Evolutionary conservation across 2,329 filamentous ascomycete genomes (phyloP).

Genomic region (Epichloe amarillans): DNA sequence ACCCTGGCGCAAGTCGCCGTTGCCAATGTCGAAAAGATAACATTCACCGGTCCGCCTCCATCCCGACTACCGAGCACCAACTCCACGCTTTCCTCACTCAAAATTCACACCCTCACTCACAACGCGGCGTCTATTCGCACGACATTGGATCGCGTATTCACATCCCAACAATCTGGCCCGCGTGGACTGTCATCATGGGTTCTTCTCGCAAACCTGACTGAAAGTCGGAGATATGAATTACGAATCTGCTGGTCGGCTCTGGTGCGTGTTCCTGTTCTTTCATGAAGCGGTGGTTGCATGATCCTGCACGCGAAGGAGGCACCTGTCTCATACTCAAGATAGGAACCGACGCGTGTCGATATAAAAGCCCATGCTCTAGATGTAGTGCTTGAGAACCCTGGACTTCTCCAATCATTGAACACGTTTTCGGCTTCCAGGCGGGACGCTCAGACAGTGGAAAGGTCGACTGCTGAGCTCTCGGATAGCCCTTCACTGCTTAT

Average conservation of each 20-base stretch:
- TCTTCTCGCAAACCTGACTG: constrained; percentile 55
- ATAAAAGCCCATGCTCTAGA: constrained; percentile 51
- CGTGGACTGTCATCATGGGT: constrained; percentile 63
- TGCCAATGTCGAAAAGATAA: constrained; percentile 89
- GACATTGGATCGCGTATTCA: constrained; percentile 52
- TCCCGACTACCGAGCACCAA: constrained; percentile 34
- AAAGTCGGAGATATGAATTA: constrained; percentile 73
- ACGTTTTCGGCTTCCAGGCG: constrained; percentile 43
- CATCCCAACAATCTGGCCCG: constrained; percentile 22
- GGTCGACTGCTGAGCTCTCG: neutral
- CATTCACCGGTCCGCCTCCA: constrained; percentile 62
- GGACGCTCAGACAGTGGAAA: neutral
- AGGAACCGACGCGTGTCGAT: constrained; percentile 80
- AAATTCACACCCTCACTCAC: constrained; percentile 52
- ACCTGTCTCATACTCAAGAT: neutral
- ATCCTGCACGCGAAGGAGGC: neutral
- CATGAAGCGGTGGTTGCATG: neutral
- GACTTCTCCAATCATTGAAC: constrained; percentile 52
- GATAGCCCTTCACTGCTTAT: constrained; percentile 48
- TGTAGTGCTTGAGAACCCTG: constrained; percentile 46
- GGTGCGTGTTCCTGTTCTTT: constrained; percentile 38
- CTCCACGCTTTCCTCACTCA: constrained; percentile 37
- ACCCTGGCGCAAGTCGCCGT: constrained; percentile 7
- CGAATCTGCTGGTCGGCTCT: constrained; percentile 89
- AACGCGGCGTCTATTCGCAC: constrained; percentile 43